These are phyloP conservation scores for Sporothrix sp. DNA, from an alignment of 2,329 filamentous ascomycete genomes.

Conservation along the genomic window DNA sequence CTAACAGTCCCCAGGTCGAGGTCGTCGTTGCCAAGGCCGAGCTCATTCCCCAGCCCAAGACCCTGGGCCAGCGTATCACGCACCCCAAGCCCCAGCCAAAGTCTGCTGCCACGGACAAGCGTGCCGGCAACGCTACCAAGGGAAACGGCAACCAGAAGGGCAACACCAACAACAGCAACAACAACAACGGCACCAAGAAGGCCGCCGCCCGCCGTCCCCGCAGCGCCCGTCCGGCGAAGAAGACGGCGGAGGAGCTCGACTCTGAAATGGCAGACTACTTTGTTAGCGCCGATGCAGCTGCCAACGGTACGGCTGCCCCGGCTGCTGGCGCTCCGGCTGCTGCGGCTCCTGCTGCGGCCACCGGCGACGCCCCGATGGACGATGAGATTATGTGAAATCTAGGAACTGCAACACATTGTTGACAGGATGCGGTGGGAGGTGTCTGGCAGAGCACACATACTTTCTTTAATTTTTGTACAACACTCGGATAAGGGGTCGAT, in stretches of 20 bases:
- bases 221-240: constrained; percentile 60
- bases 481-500: not conserved
- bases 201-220: constrained; percentile 38
- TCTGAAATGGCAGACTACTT: constrained; percentile 98
- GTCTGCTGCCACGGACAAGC: constrained; percentile 67
- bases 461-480: constrained; percentile 3
- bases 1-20: constrained; percentile 55
- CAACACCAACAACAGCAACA: constrained; percentile 4
- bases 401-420: too few species aligned
- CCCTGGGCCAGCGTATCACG: constrained; percentile 69
- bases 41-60: constrained; percentile 55
- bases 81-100: constrained; percentile 69
- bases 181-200: constrained; percentile 36
- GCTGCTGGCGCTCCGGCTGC: constrained; percentile 29
- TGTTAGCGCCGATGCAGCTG: constrained; percentile 37
- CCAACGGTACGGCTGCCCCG: constrained; percentile 31
- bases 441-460: not conserved
- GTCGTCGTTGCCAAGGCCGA: constrained; percentile 72
- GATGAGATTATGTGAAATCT: constrained; percentile 52
- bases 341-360: constrained; percentile 33
- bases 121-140: constrained; percentile 41
- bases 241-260: constrained; percentile 92
- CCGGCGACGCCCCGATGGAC: constrained; percentile 54
- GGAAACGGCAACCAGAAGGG: constrained; percentile 34
- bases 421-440: not conserved